Percentiles rank a stretch among this genome's conserved stretches.
These are phyloP conservation scores for Amanita fuliginea DNA, from an alignment of 768 basidiomycete genomes.

Conservation along the genomic window DNA sequence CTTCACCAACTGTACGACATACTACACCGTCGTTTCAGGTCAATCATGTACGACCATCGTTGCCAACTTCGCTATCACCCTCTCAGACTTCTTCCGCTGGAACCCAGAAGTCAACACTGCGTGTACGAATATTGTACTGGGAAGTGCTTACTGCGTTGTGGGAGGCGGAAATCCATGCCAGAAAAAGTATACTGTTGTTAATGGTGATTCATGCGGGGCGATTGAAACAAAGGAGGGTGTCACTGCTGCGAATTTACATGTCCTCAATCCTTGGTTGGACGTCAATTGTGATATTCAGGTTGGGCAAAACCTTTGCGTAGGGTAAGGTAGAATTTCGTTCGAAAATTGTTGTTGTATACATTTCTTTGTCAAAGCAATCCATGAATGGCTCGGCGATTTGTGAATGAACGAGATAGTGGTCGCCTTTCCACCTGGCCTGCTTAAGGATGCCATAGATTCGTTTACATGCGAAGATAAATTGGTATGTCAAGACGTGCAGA, in stretches of 20 bases:
- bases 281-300: conserved; percentile 1
- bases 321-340: background rate
- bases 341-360: background rate
- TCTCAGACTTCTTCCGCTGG: conserved; percentile 10
- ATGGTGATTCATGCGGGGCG: background rate
- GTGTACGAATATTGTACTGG: conserved; percentile 5
- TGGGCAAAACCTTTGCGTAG: background rate
- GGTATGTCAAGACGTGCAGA: too few species aligned
- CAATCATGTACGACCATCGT: conserved; percentile 7
- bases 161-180: background rate
- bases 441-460: too few species aligned
- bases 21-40: conserved; percentile 1
- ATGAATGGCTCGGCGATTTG: too few species aligned
- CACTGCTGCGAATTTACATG: background rate
- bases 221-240: background rate
- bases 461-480: too few species aligned
- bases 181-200: background rate
- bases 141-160: conserved; percentile 1
- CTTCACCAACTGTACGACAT: conserved; percentile 6
- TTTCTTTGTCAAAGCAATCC: background rate
- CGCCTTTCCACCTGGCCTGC: too few species aligned
- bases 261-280: background rate
- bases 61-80: background rate
- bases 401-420: background rate
- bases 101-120: conserved; percentile 7